Conservation (phyloP, 768 basidiomycete species). For the Paxillus involutus region DNA sequence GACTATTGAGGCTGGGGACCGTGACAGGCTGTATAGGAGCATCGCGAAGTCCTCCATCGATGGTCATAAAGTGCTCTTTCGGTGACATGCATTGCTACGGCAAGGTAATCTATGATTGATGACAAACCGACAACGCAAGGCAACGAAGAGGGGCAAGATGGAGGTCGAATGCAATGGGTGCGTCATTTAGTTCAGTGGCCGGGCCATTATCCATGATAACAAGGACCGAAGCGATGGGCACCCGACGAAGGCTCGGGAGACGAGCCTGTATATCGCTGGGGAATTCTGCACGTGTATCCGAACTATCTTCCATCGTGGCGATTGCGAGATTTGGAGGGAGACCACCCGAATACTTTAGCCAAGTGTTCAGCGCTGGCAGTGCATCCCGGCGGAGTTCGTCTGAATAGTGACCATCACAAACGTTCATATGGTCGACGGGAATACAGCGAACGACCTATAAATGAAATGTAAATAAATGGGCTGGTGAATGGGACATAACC, state of each 20-base stretch:
- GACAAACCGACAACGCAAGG: slow-evolving; percentile 17
- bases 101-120: slow-evolving; percentile 19
- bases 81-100: too few relatives aligned
- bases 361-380: slow-evolving; percentile 16
- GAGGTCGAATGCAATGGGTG: slow-evolving; percentile 14
- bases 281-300: background rate
- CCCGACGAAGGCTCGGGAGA: slow-evolving; percentile 4
- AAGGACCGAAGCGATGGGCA: slow-evolving; percentile 17
- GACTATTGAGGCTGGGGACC: too few relatives aligned
- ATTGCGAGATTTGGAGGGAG: slow-evolving; percentile 16
- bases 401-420: slow-evolving; percentile 22
- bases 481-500: too few relatives aligned
- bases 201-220: slow-evolving; percentile 22
- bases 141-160: slow-evolving; percentile 11
- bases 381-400: slow-evolving; percentile 18
- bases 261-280: slow-evolving; percentile 8
- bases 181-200: background rate
- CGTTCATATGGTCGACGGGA: slow-evolving; percentile 3
- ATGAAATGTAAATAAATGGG: too few relatives aligned
- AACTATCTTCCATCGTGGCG: slow-evolving; percentile 19
- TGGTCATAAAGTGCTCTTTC: too few relatives aligned
- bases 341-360: slow-evolving; percentile 21
- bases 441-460: too few relatives aligned
- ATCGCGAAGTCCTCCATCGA: too few relatives aligned
- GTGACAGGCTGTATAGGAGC: too few relatives aligned